Evolutionary conservation across 225 moss, liverwort and hornwort genomes (phyloP).

Genomic region (Antitrichia curtipendula): DNA sequence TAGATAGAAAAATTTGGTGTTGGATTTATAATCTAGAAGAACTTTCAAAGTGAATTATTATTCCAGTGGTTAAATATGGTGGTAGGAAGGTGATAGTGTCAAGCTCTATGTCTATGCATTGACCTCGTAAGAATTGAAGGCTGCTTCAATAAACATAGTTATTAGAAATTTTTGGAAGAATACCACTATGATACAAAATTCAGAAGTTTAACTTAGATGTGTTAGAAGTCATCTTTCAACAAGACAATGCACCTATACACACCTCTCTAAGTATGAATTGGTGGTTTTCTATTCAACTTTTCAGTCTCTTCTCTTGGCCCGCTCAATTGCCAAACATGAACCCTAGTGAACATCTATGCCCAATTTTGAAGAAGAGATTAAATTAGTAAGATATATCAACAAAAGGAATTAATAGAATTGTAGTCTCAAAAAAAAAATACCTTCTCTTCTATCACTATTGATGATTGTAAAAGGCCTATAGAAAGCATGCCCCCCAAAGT

Average conservation of each 20-base stretch:
- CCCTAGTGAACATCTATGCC: too few relatives aligned
- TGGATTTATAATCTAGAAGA: neutral
- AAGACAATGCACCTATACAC: neutral
- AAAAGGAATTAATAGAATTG: too few relatives aligned
- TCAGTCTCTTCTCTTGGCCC: too few relatives aligned
- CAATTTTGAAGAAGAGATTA: too few relatives aligned
- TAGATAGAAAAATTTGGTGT: accelerated
- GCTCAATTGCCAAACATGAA: too few relatives aligned
- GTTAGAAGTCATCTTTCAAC: neutral
- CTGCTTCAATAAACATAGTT: neutral
- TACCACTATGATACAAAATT: neutral
- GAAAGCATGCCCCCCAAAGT: too few relatives aligned
- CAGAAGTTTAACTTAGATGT: neutral
- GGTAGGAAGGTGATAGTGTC: neutral
- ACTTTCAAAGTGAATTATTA: neutral
- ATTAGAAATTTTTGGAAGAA: neutral
- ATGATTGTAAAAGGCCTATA: too few relatives aligned
- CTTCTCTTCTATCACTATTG: too few relatives aligned
- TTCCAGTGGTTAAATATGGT: neutral
- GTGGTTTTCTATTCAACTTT: too few relatives aligned
- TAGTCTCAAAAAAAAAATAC: too few relatives aligned
- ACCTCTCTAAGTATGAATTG: neutral
- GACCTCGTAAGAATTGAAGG: neutral
- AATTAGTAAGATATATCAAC: too few relatives aligned
- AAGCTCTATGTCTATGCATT: neutral